Conservation (phyloP, 2,329 filamentous ascomycete species). For the Colletotrichum cereale region DNA sequence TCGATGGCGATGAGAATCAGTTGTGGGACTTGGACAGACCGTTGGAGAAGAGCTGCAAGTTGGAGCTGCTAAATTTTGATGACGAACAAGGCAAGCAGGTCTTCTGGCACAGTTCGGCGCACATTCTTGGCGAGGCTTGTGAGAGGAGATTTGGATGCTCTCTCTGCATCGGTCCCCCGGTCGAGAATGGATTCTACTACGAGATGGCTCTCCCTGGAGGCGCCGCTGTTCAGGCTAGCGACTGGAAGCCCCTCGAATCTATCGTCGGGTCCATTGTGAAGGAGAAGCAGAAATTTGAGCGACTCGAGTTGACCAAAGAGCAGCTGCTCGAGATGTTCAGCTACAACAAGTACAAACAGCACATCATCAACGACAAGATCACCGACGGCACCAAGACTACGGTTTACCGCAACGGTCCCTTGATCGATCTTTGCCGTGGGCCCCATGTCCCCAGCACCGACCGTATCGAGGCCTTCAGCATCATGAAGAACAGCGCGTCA, state of each 20-base stretch:
- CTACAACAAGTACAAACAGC: constrained; percentile 98
- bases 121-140: constrained; percentile 94
- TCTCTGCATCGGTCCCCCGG: constrained; percentile 93
- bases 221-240: constrained; percentile 76
- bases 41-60: constrained; percentile 86
- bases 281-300: constrained; percentile 96
- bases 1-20: constrained; percentile 78
- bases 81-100: constrained; percentile 85
- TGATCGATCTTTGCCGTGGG: constrained; percentile 95
- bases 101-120: constrained; percentile 95
- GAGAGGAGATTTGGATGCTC: constrained; percentile 92
- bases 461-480: constrained; percentile 91
- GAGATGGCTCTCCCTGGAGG: constrained; percentile 75
- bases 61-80: constrained; percentile 88
- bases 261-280: constrained; percentile 89
- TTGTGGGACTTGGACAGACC: constrained; percentile 95
- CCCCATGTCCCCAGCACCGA: constrained; percentile 89
- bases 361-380: constrained; percentile 96
- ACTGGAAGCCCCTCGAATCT: constrained; percentile 88
- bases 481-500: constrained; percentile 75
- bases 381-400: constrained; percentile 90
- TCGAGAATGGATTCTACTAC: constrained; percentile 95
- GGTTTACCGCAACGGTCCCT: constrained; percentile 91
- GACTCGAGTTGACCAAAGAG: constrained; percentile 88
- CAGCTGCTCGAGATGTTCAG: constrained; percentile 89